phyloP scores from a whole-genome alignment of 129 eudicot species.

The Artemisia annua region DNA sequence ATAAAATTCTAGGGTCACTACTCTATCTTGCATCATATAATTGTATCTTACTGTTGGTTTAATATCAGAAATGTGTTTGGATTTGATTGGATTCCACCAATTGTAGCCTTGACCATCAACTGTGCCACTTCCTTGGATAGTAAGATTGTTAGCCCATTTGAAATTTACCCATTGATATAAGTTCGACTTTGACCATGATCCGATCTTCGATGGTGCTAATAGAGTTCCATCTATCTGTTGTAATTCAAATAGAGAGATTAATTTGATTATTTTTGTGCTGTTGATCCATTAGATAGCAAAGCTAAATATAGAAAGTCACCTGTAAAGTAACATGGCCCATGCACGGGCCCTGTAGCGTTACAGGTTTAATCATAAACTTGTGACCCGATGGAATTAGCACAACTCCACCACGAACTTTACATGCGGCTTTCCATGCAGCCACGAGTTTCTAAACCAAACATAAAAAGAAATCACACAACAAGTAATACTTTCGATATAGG shows the following conservation, averaged over 20 bases:
- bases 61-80: conserved; percentile 41
- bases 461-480: background rate
- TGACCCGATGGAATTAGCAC: conserved; percentile 53
- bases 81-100: conserved; percentile 64
- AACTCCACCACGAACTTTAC: conserved; percentile 54
- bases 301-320: conserved; percentile 36
- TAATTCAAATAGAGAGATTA: background rate
- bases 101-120: conserved; percentile 80
- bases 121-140: conserved; percentile 77
- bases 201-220: conserved; percentile 58
- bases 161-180: conserved; percentile 83
- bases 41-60: conserved; percentile 69
- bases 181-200: conserved; percentile 71
- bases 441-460: conserved; percentile 51
- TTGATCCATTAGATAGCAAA: background rate
- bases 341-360: conserved; percentile 83
- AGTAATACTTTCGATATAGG: no score
- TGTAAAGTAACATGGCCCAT: conserved; percentile 56
- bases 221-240: conserved; percentile 78
- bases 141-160: conserved; percentile 83
- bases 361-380: conserved; percentile 62
- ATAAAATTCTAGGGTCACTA: no score
- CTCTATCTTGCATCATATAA: background rate
- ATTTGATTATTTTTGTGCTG: background rate
- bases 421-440: conserved; percentile 82